These are phyloP conservation scores for Dioszegia hungarica DNA, from an alignment of 768 basidiomycete species.

Conservation along the genomic window DNA sequence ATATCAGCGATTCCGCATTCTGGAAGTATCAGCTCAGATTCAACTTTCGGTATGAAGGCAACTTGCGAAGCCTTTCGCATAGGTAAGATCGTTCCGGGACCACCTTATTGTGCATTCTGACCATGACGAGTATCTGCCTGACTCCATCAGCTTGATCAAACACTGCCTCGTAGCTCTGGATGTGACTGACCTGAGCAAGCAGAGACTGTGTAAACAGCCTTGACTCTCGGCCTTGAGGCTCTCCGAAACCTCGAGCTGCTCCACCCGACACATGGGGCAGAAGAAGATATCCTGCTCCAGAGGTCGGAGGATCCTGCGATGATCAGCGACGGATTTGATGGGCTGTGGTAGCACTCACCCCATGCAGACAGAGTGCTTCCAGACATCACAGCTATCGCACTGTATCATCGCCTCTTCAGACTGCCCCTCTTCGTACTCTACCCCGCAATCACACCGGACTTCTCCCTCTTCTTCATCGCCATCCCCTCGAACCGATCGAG, in stretches of 20 bases:
- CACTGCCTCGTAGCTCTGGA: neutral
- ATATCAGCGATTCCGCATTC: neutral
- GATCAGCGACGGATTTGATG: neutral
- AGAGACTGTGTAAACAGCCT: neutral
- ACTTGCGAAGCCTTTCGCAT: neutral
- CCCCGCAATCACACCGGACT: neutral
- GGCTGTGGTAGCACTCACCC: slow-evolving; percentile 5
- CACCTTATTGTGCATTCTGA: neutral
- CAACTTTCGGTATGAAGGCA: no score
- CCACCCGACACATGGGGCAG: neutral
- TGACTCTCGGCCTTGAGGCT: neutral
- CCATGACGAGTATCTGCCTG: neutral
- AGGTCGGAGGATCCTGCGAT: neutral
- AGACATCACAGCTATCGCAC: slow-evolving; percentile 11
- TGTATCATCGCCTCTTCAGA: no score
- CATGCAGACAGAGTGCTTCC: slow-evolving; percentile 14
- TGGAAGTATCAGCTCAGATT: no score
- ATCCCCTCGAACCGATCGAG: no score
- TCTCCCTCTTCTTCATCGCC: neutral
- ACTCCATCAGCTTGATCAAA: neutral
- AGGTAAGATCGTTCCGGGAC: no score
- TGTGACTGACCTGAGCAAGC: neutral
- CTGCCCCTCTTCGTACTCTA: neutral
- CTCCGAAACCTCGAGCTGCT: no score
- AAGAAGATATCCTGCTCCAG: neutral